A percentile compares a stretch with the other conserved stretches of the same genome.
These are phyloP conservation scores for Hericium coralloides DNA, from an alignment of 768 basidiomycete genomes.

Conservation along the genomic window DNA sequence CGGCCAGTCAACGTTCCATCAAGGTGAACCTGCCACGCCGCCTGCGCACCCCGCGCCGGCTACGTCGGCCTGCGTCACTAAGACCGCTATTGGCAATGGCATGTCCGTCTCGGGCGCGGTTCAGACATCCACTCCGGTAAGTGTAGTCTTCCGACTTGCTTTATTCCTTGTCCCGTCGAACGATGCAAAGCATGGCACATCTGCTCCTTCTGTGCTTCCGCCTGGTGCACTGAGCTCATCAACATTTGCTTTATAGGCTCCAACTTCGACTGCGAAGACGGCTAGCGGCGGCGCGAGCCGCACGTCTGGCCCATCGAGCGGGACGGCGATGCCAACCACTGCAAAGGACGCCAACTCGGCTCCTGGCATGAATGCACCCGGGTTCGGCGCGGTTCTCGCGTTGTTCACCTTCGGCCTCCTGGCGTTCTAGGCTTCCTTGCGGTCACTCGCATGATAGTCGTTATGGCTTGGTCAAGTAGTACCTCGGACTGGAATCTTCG, in stretches of 20 bases:
- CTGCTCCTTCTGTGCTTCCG: neutral
- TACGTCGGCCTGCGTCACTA: slow-evolving; percentile 51
- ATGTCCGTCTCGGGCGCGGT: slow-evolving; percentile 5
- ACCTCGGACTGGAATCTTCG: no score
- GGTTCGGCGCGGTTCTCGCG: neutral
- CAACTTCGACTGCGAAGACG: neutral
- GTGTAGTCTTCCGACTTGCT: neutral
- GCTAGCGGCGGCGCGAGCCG: neutral
- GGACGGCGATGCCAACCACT: neutral
- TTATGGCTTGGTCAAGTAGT: no score
- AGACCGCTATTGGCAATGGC: slow-evolving; percentile 44
- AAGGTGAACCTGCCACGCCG: slow-evolving; percentile 51
- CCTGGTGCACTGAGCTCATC: neutral
- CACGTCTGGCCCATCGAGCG: neutral
- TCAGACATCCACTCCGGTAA: neutral
- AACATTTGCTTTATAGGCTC: no score
- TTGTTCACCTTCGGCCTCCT: no score
- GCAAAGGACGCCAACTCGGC: neutral
- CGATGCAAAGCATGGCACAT: neutral
- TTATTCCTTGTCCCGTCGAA: neutral
- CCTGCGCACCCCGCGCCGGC: slow-evolving; percentile 45
- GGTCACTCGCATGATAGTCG: no score
- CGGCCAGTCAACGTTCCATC: slow-evolving; percentile 55
- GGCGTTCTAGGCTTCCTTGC: no score
- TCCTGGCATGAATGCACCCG: neutral